Base-by-base conservation (phyloP, 805 yeast genomes). In the Yarrowia divulgata region DNA sequence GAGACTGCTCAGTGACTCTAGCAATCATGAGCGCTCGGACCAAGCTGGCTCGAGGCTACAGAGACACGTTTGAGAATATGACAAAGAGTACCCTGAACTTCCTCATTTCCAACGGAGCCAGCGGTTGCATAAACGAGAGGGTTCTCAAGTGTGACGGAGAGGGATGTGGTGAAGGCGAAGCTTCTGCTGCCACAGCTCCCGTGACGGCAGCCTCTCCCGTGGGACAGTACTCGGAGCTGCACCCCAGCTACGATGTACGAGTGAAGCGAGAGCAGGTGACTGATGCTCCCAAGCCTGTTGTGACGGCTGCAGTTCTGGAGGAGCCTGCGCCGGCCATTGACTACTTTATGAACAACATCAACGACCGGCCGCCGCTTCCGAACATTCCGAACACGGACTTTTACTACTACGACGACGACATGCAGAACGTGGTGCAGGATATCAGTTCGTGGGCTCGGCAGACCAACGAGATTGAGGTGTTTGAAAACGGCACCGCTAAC, bases 1-100 rank as follows among this genome's bases (percentile, higher is more conserved):
- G 90, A 69, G 88, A 89, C 9, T 88, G 91, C 72, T 86, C 90
- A 1, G 82, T 86, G 16, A 85, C 88, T 70, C 76, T 88, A 18
- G 87, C 86, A 74, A 89, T 87, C 7, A 86, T 88, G 88, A 83
- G 88, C 18, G 90, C 88, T 73, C 80, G 90, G 70, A 85, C 90
- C 0, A 83, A 83, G 72, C 85, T 87, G 77, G 90, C 89, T 0
- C 74, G 86, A 18, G 83, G 84, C 48, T 88, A 87, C 73, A 80
- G 91, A 75, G 90, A 88, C 73, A 86, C 89, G 1, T 88, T 88
- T 77, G 91, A 88, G 74, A 87, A 62, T 87, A 88, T 73, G 77
- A 87, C 73, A 85, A 85, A 69, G 85, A 87, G 69, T 69, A 79
- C 42, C 10, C 60, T 66, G 49, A 50, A 66, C 45, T 52, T 66